Percentiles rank a stretch among this genome's conserved stretches.
Conservation (phyloP, 108 stramenopile genomes). For the Conticribra weissflogii region DNA sequence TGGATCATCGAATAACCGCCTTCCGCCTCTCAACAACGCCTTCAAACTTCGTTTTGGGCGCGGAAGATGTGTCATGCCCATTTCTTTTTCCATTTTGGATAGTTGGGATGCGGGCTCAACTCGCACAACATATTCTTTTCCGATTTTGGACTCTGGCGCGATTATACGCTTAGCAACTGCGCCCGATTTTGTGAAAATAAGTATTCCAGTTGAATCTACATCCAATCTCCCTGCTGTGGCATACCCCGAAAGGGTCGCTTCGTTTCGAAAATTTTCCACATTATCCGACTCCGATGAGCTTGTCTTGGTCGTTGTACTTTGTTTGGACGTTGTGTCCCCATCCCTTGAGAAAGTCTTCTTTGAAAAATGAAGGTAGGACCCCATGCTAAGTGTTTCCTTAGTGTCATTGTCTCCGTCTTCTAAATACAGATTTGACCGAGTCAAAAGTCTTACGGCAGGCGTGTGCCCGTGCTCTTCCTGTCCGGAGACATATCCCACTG, state of each 20-base stretch:
- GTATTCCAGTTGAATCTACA: conserved; percentile 66
- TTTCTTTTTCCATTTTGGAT: conserved; percentile 47
- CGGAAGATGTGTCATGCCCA: conserved; percentile 44
- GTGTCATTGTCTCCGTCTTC: conserved; percentile 3
- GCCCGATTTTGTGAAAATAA: conserved; percentile 75
- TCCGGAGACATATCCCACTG: conserved; percentile 74
- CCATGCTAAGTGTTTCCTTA: conserved; percentile 6
- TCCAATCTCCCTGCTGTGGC: conserved; percentile 81
- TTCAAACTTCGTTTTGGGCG: conserved; percentile 47
- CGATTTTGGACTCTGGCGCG: conserved; percentile 46
- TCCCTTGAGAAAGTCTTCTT: conserved; percentile 19
- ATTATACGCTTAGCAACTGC: conserved; percentile 71
- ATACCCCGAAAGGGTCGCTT: conserved; percentile 50
- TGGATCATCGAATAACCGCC: conserved; percentile 42
- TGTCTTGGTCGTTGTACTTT: not conserved
- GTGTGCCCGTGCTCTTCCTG: conserved; percentile 67
- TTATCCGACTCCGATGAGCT: not conserved
- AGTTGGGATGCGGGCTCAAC: conserved; percentile 50
- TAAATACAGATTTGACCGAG: conserved; percentile 28
- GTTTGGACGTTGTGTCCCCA: conserved; percentile 1
- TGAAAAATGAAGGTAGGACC: conserved; percentile 24
- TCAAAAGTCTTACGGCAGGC: conserved; percentile 67
- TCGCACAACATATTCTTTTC: conserved; percentile 82
- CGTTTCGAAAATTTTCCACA: not conserved
- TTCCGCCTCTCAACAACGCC: conserved; percentile 48